Evolutionary conservation across 2,329 filamentous ascomycete species (phyloP), one percentile per base, ranked within the genome.

Genomic region (Aspergillus hortae): DNA sequence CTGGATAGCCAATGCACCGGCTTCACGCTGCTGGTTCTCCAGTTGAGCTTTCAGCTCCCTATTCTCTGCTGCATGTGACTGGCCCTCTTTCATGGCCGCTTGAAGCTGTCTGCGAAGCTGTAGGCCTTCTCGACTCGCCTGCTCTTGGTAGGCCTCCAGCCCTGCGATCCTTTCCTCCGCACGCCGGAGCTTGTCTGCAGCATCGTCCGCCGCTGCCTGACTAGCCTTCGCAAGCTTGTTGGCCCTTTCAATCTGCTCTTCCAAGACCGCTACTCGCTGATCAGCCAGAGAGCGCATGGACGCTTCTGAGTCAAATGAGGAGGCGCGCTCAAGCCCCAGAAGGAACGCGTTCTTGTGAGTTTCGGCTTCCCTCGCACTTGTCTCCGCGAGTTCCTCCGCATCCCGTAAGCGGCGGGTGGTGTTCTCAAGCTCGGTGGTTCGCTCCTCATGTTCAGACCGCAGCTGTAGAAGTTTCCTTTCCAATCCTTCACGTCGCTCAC

Each of bases 101-200:
- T 97, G 94, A 48, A 99, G 81, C 67, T 97, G 92, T 67, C 94
- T 87, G 49, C 94, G 85, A 59, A 97, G 90, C 33, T 86, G 84
- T 49, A 99, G 85, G 45, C 91, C 91, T 71, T 99, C 95, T 42
- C 94, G 84, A 71, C 92, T 97, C 4, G 92, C 88, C 72, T 99
- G 94, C 67, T 99, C 94, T 73, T 99, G 94, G 69, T 97, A 97
- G 25, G 91, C 90, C 70, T 99, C 94, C 3, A 99, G 81, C 6
- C 94, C 94, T 4, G 94, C 95, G 68, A 99, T 97, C 40, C 94
- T 86, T 75, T 97, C 95, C 73, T 99, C 95, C 3, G 94, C 94
- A 53, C 88, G 88, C 48, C 94, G 88, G 48, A 99, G 79, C 68
- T 92, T 95, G 66, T 96, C 91, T 0, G 90, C 88, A 3, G 92